Base-by-base conservation (phyloP, 202 grass and related monocot genomes). In the Zizania palustris region DNA sequence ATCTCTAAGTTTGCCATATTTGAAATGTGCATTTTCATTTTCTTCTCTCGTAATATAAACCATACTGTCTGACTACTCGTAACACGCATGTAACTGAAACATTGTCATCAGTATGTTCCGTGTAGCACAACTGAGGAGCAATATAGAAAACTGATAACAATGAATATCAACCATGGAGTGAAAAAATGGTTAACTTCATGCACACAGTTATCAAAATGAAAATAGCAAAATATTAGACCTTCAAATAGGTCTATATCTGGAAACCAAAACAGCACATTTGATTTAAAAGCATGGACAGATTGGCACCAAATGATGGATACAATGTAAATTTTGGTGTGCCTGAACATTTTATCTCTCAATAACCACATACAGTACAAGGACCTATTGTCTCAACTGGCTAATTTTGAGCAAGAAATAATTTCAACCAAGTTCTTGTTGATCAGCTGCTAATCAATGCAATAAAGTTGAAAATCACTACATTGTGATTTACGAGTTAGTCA, bases 181-280 rank as follows among this genome's bases (percentile, higher is more conserved):
- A 69, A 49, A 71, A 55, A 54, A 50, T n/a, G 48, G 14, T 71
- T 18, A 7, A 18, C 16, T 60, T 28, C 10, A 45, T 5, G 40
- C 13, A 43, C 2, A 37, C 41, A 75, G 22, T 9, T 77, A 55
- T 63, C n/a, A 3, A 8, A 71, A 71, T 12, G 6, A 6, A 21
- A 73, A 82, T 64, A 45, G 35, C 11, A 77, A 22, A 49, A 54
- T n/a, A 67, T 11, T 28, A 56, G 28, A 71, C 33, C 45, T 53
- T 53, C 15, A 51, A 9, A 35, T 37, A 53, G 37, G 46, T 51
- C 45, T 3, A 71, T 53, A 53, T 37, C 4, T 40, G 9, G 69
- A 63, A 19, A 63, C 12, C n/a, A 42, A 80, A 49, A 72, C 0
- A 41, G 42, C 36, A 81, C 5, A 11, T 18, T 51, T 80, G 45